Evolutionary conservation across 306 rosid genomes (phyloP).

Genomic region (Aeschynomene evenia): DNA sequence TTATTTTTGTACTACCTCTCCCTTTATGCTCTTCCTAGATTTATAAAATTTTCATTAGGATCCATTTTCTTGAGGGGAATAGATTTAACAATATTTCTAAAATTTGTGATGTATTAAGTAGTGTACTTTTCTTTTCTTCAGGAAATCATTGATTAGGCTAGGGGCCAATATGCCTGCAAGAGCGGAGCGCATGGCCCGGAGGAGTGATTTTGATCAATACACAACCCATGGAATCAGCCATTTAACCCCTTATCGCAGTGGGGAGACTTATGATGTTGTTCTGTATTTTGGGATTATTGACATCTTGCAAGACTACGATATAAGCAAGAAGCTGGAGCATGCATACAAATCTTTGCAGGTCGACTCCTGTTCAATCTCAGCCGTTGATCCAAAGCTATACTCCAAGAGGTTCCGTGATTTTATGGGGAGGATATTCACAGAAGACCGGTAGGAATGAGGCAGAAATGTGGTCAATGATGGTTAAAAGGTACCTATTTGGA

Average conservation of each 20-base stretch:
- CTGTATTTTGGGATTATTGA: conserved; percentile 91
- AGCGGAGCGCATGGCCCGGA: conserved; percentile 83
- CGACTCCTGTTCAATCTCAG: conserved; percentile 84
- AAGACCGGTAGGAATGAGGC: conserved; percentile 56
- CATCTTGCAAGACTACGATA: conserved; percentile 92
- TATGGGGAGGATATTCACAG: conserved; percentile 73
- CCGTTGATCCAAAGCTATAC: conserved; percentile 96
- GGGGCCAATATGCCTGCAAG: conserved; percentile 98
- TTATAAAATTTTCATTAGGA: background rate
- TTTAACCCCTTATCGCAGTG: conserved; percentile 65
- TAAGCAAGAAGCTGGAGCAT: conserved; percentile 93
- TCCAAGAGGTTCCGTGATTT: conserved; percentile 92
- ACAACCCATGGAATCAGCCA: conserved; percentile 60
- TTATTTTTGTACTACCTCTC: background rate
- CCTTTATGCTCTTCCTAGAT: background rate
- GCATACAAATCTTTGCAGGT: conserved; percentile 93
- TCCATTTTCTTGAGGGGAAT: background rate
- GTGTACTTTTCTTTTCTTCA: conserved; percentile 41
- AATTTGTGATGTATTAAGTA: background rate
- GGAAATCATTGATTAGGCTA: conserved; percentile 82
- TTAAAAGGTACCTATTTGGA: background rate
- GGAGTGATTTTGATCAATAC: conserved; percentile 86
- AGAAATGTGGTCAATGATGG: conserved; percentile 10
- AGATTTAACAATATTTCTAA: background rate
- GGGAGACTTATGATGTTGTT: conserved; percentile 70